Percentiles rank a stretch among this genome's conserved stretches.
phyloP scores from a whole-genome alignment of 768 basidiomycete species.

The Boletales sp. region DNA sequence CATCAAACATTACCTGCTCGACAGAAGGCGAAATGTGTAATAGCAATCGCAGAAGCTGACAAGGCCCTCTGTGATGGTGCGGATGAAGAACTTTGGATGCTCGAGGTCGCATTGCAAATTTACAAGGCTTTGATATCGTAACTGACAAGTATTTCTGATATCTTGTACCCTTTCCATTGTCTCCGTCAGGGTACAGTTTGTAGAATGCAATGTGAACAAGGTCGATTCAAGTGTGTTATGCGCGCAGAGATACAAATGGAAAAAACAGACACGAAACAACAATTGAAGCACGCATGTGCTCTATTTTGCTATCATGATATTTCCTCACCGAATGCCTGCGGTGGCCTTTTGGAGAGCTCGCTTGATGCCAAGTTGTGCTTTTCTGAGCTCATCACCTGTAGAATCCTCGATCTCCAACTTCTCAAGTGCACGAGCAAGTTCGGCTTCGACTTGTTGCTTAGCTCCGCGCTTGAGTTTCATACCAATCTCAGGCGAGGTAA shows the following conservation, averaged over 20 bases:
- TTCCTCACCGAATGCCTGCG: constrained; percentile 72
- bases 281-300: constrained; percentile 7
- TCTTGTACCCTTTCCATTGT: too few species aligned
- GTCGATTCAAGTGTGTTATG: constrained; percentile 16
- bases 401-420: constrained; percentile 98
- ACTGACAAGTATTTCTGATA: not conserved
- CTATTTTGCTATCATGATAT: constrained; percentile 13
- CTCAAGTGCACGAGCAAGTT: constrained; percentile 97
- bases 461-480: constrained; percentile 99
- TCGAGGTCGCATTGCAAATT: constrained; percentile 82
- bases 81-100: constrained; percentile 93
- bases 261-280: constrained; percentile 15
- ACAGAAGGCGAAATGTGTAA: constrained; percentile 76
- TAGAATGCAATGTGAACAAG: constrained; percentile 6
- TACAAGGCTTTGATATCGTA: constrained; percentile 52
- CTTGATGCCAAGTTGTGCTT: constrained; percentile 93
- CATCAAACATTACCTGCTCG: constrained; percentile 76
- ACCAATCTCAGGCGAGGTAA: constrained; percentile 93
- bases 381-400: constrained; percentile 90
- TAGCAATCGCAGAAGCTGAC: constrained; percentile 91
- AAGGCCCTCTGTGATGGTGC: constrained; percentile 95
- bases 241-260: constrained; percentile 7
- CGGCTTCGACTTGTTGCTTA: constrained; percentile 90
- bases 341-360: constrained; percentile 98
- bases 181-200: not conserved